Conservation (phyloP, 2,329 filamentous ascomycete genomes). For the Fusarium oxysporum region DNA sequence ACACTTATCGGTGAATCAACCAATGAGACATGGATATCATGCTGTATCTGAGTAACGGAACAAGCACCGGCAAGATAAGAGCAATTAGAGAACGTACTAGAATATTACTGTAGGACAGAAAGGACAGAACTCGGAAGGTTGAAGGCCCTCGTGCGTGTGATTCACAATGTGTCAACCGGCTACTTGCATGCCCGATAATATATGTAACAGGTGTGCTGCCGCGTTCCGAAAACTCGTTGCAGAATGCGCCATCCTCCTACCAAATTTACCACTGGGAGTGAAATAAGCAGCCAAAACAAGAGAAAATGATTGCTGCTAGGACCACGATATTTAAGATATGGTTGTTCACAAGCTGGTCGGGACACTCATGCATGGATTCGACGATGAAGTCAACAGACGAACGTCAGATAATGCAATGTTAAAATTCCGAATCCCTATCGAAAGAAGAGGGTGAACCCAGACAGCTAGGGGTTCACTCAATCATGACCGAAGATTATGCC, state of each 20-base stretch:
- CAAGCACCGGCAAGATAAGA: neutral
- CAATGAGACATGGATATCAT: neutral
- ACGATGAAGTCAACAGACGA: neutral
- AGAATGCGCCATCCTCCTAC: neutral
- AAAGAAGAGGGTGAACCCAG: neutral
- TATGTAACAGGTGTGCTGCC: slow-evolving; percentile 11
- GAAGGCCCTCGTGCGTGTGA: neutral
- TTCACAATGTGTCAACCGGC: slow-evolving; percentile 14
- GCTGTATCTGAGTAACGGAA: neutral
- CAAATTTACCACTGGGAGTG: neutral
- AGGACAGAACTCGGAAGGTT: slow-evolving; percentile 2
- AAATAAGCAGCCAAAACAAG: neutral
- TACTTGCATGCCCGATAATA: slow-evolving; percentile 18
- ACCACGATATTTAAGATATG: neutral
- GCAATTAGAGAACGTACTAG: neutral
- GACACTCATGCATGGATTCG: neutral
- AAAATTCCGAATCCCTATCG: neutral
- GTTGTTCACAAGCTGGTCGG: neutral
- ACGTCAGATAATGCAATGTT: neutral
- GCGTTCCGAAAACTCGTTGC: neutral
- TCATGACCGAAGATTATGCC: neutral
- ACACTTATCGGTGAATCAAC: neutral
- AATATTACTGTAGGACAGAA: neutral
- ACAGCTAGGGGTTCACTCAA: neutral
- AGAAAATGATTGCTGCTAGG: neutral